These are phyloP conservation scores for Cornus suecica DNA, from an alignment of 148 eudicot species.

Conservation along the genomic window DNA sequence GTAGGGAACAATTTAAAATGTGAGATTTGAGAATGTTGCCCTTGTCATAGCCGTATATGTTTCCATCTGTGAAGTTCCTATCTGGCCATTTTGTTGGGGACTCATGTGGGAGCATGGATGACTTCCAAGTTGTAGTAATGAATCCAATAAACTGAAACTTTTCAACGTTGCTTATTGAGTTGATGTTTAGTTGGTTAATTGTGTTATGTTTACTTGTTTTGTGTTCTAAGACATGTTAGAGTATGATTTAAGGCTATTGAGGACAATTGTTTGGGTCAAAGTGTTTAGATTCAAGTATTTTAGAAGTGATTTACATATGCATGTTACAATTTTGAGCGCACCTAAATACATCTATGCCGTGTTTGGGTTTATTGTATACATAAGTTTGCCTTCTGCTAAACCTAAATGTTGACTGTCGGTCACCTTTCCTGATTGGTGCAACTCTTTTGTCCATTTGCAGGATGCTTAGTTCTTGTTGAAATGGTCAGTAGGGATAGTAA, in stretches of 20 bases:
- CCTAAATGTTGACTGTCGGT: background rate
- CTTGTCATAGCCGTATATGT: too few species aligned
- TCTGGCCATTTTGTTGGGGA: background rate
- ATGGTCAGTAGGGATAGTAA: slow-evolving; percentile 37
- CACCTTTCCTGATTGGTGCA: slow-evolving; percentile 6
- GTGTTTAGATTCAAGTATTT: background rate
- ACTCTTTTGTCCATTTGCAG: slow-evolving; percentile 32
- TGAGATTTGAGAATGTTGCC: too few species aligned
- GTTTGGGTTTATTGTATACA: background rate
- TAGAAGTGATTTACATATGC: background rate
- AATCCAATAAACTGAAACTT: background rate
- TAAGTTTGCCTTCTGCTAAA: background rate
- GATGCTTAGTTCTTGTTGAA: slow-evolving; percentile 39
- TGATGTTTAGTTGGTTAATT: background rate
- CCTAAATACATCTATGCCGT: background rate
- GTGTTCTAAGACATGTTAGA: background rate
- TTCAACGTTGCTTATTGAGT: background rate
- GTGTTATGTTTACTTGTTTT: background rate
- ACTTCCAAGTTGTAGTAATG: background rate
- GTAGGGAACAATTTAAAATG: background rate
- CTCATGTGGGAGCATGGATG: too few species aligned
- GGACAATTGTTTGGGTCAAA: background rate
- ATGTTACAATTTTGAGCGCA: background rate
- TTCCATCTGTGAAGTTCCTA: background rate
- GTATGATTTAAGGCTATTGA: background rate